A percentile compares a stretch with the other conserved stretches of the same genome.
Conservation (phyloP, 805 yeast species). For the Starmera amethionina region DNA sequence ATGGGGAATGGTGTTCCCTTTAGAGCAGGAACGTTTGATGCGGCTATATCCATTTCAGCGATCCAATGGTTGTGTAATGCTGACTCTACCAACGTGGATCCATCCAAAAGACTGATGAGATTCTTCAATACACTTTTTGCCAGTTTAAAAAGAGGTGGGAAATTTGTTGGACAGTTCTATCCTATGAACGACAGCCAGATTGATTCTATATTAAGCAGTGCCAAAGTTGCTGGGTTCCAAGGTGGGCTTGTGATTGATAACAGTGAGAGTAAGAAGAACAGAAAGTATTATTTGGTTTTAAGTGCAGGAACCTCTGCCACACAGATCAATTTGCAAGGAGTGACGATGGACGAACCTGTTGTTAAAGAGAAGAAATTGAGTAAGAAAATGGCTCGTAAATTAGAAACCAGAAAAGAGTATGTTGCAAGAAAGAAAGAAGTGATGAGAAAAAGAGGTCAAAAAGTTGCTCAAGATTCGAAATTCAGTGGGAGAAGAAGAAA, state of each 20-base stretch:
- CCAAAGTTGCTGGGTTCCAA: slow-evolving; percentile 90
- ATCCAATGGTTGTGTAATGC: slow-evolving; percentile 99
- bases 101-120: slow-evolving; percentile 65
- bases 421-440: slow-evolving; percentile 87
- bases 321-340: slow-evolving; percentile 68
- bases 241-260: slow-evolving; percentile 94
- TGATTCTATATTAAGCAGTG: slow-evolving; percentile 68
- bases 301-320: slow-evolving; percentile 78
- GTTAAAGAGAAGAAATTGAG: slow-evolving; percentile 29
- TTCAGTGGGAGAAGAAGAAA: slow-evolving; percentile 83
- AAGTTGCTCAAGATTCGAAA: slow-evolving; percentile 82
- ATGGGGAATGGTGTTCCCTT: slow-evolving; percentile 93
- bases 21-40: slow-evolving; percentile 93
- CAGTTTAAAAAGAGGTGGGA: slow-evolving; percentile 84
- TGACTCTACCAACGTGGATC: slow-evolving; percentile 73
- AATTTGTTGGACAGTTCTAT: slow-evolving; percentile 94
- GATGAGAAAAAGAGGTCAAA: slow-evolving; percentile 84
- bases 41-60: slow-evolving; percentile 89
- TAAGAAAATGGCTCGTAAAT: slow-evolving; percentile 27
- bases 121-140: slow-evolving; percentile 89
- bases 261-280: slow-evolving; percentile 85
- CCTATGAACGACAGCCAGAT: slow-evolving; percentile 86
- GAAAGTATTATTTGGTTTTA: slow-evolving; percentile 81
- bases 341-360: slow-evolving; percentile 63
- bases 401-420: slow-evolving; percentile 72